These are phyloP conservation scores for Xylaria palmicola DNA, from an alignment of 495 filamentous ascomycete species.

Conservation along the genomic window DNA sequence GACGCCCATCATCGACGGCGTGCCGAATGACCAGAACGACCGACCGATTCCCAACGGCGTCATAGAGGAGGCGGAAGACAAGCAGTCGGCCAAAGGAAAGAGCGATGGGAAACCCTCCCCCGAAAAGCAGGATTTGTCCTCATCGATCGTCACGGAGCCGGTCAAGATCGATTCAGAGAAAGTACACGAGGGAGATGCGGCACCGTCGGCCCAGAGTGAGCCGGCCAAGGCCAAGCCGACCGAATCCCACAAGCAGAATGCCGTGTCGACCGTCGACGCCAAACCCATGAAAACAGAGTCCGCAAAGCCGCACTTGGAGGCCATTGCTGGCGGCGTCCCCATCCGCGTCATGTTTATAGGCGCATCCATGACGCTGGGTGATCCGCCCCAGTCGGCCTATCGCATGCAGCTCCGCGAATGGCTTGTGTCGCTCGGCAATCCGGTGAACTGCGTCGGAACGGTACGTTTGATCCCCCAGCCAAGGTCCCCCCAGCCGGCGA, in stretches of 20 bases:
- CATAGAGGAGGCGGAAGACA: constrained; percentile 4
- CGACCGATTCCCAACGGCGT: constrained; percentile 10
- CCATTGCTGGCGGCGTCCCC: constrained; percentile 27
- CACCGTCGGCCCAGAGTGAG: not conserved
- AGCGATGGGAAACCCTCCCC: not conserved
- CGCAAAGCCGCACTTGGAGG: not conserved
- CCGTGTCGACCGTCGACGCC: not conserved
- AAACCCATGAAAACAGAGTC: not conserved
- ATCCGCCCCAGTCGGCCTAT: constrained; percentile 54
- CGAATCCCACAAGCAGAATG: not conserved
- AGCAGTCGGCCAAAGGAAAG: not conserved
- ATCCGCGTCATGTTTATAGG: constrained; percentile 56
- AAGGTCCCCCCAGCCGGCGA: too few species aligned
- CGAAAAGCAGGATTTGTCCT: not conserved
- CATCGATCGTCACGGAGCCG: not conserved
- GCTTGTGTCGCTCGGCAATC: constrained; percentile 33
- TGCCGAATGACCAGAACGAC: constrained; percentile 14
- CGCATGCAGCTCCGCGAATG: constrained; percentile 43
- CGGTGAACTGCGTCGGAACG: constrained; percentile 34
- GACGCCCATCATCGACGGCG: constrained; percentile 16
- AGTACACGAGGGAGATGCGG: not conserved
- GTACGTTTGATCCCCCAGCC: constrained; percentile 18
- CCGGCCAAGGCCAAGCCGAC: not conserved
- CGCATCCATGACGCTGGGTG: constrained; percentile 60
- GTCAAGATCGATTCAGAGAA: not conserved